phyloP scores from a whole-genome alignment of 306 rosid species.

The Pyrus betulifolia region DNA sequence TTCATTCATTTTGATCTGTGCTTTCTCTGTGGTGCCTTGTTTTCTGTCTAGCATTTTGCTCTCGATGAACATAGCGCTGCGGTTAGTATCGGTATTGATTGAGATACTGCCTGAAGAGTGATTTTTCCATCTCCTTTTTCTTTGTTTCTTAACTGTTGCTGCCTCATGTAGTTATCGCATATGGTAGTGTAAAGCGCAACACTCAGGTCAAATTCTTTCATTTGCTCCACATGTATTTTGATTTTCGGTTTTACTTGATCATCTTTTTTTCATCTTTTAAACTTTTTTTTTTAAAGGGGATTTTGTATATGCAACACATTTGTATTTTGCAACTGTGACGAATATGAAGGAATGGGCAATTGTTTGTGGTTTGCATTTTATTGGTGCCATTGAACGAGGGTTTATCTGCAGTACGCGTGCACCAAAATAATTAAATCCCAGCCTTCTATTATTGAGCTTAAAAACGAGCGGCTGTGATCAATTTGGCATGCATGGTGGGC shows the following conservation, averaged over 20 bases:
- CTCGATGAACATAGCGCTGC: constrained; percentile 42
- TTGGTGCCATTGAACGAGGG: not conserved
- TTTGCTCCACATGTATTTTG: too few relatives aligned
- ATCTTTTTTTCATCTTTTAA: too few relatives aligned
- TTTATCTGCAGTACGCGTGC: not conserved
- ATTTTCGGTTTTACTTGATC: too few relatives aligned
- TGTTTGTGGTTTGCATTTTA: not conserved
- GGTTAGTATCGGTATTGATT: constrained; percentile 52
- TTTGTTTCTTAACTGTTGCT: constrained; percentile 30
- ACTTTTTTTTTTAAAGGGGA: too few relatives aligned
- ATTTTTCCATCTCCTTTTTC: constrained; percentile 29
- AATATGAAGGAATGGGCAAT: not conserved
- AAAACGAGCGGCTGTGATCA: too few relatives aligned
- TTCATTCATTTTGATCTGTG: constrained; percentile 41
- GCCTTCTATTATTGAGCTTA: too few relatives aligned
- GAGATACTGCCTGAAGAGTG: constrained; percentile 74
- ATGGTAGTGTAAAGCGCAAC: constrained; percentile 27
- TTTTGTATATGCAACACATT: not conserved
- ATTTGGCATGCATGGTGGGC: too few relatives aligned
- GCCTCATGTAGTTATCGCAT: constrained; percentile 44
- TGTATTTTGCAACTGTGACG: not conserved
- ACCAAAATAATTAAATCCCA: not conserved
- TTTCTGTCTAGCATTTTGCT: constrained; percentile 40
- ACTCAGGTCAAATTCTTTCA: too few relatives aligned
- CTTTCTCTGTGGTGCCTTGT: constrained; percentile 35